These are phyloP conservation scores for Hypholoma fasciculare DNA, from an alignment of 768 basidiomycete species.

Conservation along the genomic window DNA sequence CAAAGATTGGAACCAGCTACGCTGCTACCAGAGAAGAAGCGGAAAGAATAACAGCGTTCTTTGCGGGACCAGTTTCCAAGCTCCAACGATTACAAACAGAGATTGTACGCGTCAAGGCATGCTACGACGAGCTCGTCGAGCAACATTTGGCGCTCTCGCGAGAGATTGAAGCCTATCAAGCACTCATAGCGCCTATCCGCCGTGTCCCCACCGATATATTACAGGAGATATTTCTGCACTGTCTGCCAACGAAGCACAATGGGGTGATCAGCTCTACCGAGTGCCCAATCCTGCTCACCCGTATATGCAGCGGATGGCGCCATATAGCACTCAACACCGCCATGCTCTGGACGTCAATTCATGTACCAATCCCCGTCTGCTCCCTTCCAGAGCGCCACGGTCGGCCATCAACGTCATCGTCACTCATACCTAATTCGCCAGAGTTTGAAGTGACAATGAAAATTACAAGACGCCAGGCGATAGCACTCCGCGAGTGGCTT, in stretches of 20 bases:
- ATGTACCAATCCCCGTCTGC: conserved; percentile 11
- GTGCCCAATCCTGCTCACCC: conserved; percentile 16
- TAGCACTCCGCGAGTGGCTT: neutral
- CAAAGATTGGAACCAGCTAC: too few species aligned
- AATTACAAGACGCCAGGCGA: neutral
- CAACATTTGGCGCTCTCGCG: neutral
- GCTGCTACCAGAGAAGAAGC: too few species aligned
- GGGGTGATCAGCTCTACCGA: conserved; percentile 7
- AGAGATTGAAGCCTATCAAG: neutral
- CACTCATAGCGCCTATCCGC: conserved; percentile 10
- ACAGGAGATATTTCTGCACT: conserved; percentile 18
- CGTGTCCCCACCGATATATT: conserved; percentile 19
- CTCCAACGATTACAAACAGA: too few species aligned
- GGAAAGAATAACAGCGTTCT: too few species aligned
- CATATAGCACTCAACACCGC: conserved; percentile 12
- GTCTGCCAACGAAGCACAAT: conserved; percentile 13
- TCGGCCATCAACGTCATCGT: neutral
- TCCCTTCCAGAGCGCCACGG: neutral
- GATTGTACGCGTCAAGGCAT: neutral
- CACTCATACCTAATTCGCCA: neutral
- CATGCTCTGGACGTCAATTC: conserved; percentile 15
- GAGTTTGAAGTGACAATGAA: too few species aligned
- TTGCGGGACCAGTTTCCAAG: too few species aligned
- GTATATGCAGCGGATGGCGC: conserved; percentile 18
- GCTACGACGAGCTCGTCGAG: neutral